Evolutionary conservation across 2,329 filamentous ascomycete genomes (phyloP).

Genomic region (Sarocladium brachiariae): DNA sequence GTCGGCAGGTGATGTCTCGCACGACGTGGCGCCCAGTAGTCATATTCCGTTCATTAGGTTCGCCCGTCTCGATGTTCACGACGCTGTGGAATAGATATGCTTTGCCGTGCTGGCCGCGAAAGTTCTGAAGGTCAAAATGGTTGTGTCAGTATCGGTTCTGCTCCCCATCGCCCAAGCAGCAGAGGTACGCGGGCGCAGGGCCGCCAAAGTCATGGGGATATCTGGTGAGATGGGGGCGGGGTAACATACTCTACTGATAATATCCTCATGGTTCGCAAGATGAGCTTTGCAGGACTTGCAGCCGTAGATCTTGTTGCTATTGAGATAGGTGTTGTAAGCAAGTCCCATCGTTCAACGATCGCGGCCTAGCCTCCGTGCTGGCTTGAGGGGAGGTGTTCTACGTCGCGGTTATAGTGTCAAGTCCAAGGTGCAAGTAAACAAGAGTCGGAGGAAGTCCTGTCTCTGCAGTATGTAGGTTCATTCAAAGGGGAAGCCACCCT

Average conservation of each 20-base stretch:
- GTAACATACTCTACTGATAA: conserved; percentile 75
- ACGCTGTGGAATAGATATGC: conserved; percentile 93
- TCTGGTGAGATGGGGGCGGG: background rate
- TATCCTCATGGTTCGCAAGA: conserved; percentile 89
- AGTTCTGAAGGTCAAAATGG: conserved; percentile 57
- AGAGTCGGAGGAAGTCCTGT: too few species aligned
- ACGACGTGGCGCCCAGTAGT: conserved; percentile 94
- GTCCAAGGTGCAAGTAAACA: too few species aligned
- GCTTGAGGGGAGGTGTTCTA: background rate
- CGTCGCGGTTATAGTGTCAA: background rate
- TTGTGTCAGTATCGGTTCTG: background rate
- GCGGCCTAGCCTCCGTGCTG: background rate
- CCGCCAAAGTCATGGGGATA: too few species aligned
- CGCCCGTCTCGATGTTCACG: conserved; percentile 79
- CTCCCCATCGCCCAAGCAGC: background rate
- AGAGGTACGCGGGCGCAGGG: too few species aligned
- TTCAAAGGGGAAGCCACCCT: too few species aligned
- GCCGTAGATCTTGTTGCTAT: conserved; percentile 79
- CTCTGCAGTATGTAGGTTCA: too few species aligned
- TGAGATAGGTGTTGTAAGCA: conserved; percentile 85
- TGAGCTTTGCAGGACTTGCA: conserved; percentile 96
- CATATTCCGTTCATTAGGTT: conserved; percentile 94
- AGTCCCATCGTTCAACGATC: conserved; percentile 60
- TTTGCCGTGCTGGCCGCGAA: conserved; percentile 96
- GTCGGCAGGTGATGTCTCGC: conserved; percentile 82